Base-by-base conservation (phyloP, 768 basidiomycete species). In the Psilocybe cyanescens region DNA sequence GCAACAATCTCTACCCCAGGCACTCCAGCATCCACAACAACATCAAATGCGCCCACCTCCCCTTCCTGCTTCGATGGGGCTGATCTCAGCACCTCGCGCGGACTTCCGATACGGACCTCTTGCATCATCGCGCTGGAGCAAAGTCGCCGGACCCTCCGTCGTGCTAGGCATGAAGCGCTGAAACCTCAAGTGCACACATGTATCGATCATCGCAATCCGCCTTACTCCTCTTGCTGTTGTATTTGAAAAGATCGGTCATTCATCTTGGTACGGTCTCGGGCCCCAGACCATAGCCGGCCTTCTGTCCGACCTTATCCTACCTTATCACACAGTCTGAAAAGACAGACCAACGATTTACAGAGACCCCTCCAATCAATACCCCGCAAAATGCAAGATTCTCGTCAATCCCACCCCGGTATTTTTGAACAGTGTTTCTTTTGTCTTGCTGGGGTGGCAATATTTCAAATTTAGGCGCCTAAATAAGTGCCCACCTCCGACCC, bases 121-220 rank as follows among this genome's bases (percentile, higher is more conserved):
- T 8, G 84, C 83, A 4, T 62, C 74, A 17, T 87, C 90, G 39
- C 84, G 72, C 5, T 90, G 85, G 86, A 92, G 91, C 74, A 91
- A 86, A 73, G 91, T 89, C 37, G 78, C 84, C 16, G 91, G 91
- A 5, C 91, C 91, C 1, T 54, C 74, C 35, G 68, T 78, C 17
- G 74, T 90, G 55, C 80, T 81, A 35, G 91, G 91, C 37, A 84
- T 92, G 84, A 82, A 85, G 64, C 81, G 90, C 68, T 91, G 78
- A 83, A 53, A 30, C 4, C 17, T 17, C 51, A 2, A 44, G 6
- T 9, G 7, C 47, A 49, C 17, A 49, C 19, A 19, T 28, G 11
- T 19, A 28, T 49, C 47, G 17, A 28, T 49, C 7, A 7, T 31
- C 29, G 17, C 33, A 8, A 1, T 28, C 16, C 16, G 24, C 33